phyloP scores from a whole-genome alignment of 345 rosid species.

The Hibiscus mutabilis region DNA sequence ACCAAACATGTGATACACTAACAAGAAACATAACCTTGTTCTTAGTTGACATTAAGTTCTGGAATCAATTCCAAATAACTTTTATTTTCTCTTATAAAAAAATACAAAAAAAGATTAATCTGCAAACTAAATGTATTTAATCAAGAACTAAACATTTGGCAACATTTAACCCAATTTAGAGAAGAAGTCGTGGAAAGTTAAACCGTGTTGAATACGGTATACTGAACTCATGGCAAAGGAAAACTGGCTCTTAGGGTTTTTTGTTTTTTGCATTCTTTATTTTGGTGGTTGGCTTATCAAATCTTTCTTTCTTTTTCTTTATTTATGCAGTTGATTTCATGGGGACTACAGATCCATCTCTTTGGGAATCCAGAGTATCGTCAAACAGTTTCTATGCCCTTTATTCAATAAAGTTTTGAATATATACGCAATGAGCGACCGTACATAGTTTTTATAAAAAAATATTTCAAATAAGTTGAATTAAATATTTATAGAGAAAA shows the following conservation, averaged over 20 bases:
- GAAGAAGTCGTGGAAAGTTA: neutral
- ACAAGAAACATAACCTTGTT: too few relatives aligned
- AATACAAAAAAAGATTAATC: too few relatives aligned
- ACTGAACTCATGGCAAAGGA: neutral
- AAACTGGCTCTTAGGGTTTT: neutral
- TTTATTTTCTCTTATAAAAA: too few relatives aligned
- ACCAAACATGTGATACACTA: too few relatives aligned
- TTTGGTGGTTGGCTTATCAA: slow-evolving; percentile 3
- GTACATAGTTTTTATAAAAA: too few relatives aligned
- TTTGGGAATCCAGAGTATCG: slow-evolving; percentile 2
- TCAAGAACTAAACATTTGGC: neutral
- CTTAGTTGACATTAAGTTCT: too few relatives aligned
- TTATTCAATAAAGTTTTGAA: neutral
- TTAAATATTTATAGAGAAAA: too few relatives aligned
- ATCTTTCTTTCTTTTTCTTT: neutral
- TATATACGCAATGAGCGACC: too few relatives aligned
- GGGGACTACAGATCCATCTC: slow-evolving; percentile 31
- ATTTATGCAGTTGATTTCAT: slow-evolving; percentile 23
- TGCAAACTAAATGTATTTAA: neutral
- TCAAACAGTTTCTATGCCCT: neutral
- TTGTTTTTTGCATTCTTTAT: neutral
- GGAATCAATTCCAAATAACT: too few relatives aligned
- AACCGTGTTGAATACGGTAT: neutral
- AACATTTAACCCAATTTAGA: neutral
- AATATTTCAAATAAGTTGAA: too few relatives aligned